These are phyloP conservation scores for Geotrichum aggregatum DNA, from an alignment of 1,139 yeast species.

Conservation along the genomic window DNA sequence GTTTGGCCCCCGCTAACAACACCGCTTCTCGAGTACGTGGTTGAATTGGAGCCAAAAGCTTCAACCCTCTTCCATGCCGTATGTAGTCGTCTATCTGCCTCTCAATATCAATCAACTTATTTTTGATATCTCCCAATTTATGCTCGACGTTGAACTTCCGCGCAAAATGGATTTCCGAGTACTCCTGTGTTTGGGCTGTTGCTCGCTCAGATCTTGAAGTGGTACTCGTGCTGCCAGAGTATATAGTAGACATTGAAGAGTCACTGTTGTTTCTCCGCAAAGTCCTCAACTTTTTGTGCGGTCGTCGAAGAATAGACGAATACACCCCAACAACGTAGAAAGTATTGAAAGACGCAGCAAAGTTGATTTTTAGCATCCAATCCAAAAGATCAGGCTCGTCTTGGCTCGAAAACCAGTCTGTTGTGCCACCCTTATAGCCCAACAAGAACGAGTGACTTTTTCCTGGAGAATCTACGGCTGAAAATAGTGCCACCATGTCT, in stretches of 20 bases:
- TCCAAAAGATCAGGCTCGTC: constrained; percentile 43
- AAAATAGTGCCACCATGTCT: constrained; percentile 38
- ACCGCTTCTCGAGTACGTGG: constrained; percentile 49
- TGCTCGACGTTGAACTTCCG: constrained; percentile 27
- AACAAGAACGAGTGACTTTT: constrained; percentile 31
- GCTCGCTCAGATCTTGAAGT: neutral
- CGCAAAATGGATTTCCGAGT: constrained; percentile 12
- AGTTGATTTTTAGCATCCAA: constrained; percentile 57
- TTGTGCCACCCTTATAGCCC: constrained; percentile 37
- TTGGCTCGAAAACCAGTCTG: constrained; percentile 39
- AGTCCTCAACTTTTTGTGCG: neutral
- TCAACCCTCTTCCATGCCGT: constrained; percentile 41
- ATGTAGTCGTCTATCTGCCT: constrained; percentile 40
- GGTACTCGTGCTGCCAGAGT: neutral
- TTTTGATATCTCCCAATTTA: constrained; percentile 38
- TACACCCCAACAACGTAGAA: constrained; percentile 12
- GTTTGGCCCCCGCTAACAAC: constrained; percentile 43
- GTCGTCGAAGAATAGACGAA: neutral
- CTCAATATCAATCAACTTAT: constrained; percentile 35
- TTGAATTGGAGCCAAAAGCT: constrained; percentile 50
- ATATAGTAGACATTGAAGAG: constrained; percentile 6
- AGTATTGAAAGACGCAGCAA: constrained; percentile 50
- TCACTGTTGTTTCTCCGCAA: constrained; percentile 11
- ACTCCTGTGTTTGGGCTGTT: neutral
- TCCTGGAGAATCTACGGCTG: constrained; percentile 20